Percentiles rank a stretch among this genome's conserved stretches.
phyloP scores from a whole-genome alignment of 768 basidiomycete species.

The Strobilomyces confusus region DNA sequence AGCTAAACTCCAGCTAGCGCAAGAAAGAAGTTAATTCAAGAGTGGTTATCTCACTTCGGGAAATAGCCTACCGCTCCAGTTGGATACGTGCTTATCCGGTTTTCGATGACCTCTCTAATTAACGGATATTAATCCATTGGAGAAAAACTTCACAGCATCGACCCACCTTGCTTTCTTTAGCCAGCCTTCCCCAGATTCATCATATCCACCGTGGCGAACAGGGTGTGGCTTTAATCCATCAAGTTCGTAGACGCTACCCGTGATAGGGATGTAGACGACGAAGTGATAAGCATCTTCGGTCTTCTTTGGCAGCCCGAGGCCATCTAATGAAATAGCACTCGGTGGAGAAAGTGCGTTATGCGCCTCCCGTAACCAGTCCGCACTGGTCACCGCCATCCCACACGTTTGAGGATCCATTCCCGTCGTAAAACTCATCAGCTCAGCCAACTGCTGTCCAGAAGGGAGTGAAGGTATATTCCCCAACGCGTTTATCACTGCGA shows the following conservation, averaged over 20 bases:
- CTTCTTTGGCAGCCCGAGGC: slow-evolving; percentile 64
- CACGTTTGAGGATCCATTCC: slow-evolving; percentile 88
- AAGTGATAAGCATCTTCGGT: slow-evolving; percentile 94
- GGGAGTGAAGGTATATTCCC: slow-evolving; percentile 70
- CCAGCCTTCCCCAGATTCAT: slow-evolving; percentile 78
- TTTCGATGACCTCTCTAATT: slow-evolving; percentile 75
- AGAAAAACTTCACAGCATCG: slow-evolving; percentile 2
- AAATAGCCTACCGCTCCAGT: slow-evolving; percentile 67
- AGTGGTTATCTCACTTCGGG: neutral
- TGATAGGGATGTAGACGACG: slow-evolving; percentile 84
- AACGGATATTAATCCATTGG: slow-evolving; percentile 17
- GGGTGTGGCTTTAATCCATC: slow-evolving; percentile 84
- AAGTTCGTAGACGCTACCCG: slow-evolving; percentile 86
- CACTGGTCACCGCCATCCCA: slow-evolving; percentile 75
- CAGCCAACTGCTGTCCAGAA: slow-evolving; percentile 63
- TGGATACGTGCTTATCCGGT: slow-evolving; percentile 88
- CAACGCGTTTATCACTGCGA: slow-evolving; percentile 89
- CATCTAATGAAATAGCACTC: slow-evolving; percentile 81
- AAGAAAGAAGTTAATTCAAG: slow-evolving; percentile 7
- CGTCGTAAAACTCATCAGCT: slow-evolving; percentile 70
- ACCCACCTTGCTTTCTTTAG: slow-evolving; percentile 67
- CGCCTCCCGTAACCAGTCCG: slow-evolving; percentile 75
- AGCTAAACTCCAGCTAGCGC: slow-evolving; percentile 81
- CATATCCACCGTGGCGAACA: slow-evolving; percentile 73
- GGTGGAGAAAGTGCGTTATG: slow-evolving; percentile 95